Base-by-base conservation (phyloP, 768 basidiomycete species). In the Suillus subaureus region DNA sequence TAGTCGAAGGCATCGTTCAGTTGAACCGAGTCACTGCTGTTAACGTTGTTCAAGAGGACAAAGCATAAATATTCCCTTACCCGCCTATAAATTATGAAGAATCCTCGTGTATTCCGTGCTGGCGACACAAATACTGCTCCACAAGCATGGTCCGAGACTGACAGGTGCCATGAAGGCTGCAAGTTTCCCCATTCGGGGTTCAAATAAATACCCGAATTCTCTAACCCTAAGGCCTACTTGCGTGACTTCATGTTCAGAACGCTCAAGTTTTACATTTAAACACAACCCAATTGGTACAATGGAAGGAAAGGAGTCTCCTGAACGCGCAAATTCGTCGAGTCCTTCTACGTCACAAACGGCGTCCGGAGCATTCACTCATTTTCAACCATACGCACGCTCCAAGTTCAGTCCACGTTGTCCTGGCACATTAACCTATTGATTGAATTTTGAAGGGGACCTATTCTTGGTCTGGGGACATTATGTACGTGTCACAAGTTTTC, bases 391-490 rank as follows among this genome's bases (percentile, higher is more conserved):
- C 28, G 73, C 76, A 12, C 70, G 68, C 21, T 76, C 75, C 70
- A 72, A 72, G 75, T 76, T 78, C 62, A 70, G 73, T 73, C 54
- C 31, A n/a, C 12, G 33, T 55, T 55, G 33, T 35, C 8, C 31
- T 60, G 37, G 31, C 39, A 31, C 62, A n/a, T 31, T 60, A 13
- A 51, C 49, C 23, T 16, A 13, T 61, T 58, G 23, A 55, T 33
- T 43, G 13, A 39, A 61, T 28, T 23, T 47, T 49, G n/a, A 73
- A 76, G 76, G 61, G 65, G 64, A 4, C 78, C 78, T 0, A 71
- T 62, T 47, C 73, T 80, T 39, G 66, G 67, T 23, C 71, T 79
- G 43, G 72, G 78, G 55, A 71, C 77, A 39, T 70, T 80, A 26
- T 80, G 79, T 80, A 66, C 69, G 78, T 74, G 51, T 51, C 37